phyloP scores from a whole-genome alignment of 768 basidiomycete species.

The Cystobasidium tubakii region DNA sequence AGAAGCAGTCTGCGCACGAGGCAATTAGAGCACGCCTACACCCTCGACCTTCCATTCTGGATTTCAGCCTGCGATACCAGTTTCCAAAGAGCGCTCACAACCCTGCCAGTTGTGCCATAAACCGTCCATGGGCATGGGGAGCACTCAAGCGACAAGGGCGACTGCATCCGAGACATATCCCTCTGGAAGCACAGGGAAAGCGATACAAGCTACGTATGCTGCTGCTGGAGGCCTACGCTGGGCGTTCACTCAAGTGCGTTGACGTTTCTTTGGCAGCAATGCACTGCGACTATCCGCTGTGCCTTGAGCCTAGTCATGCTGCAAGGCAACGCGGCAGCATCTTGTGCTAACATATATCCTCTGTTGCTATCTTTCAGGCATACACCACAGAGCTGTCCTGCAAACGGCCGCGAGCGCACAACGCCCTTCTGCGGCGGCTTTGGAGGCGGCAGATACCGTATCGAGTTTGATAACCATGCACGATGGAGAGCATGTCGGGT shows the following conservation, averaged over 20 bases:
- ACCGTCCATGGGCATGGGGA: background rate
- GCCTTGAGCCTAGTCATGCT: too few relatives aligned
- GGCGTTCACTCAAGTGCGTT: background rate
- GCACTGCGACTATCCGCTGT: too few relatives aligned
- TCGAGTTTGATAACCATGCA: slow-evolving; percentile 10
- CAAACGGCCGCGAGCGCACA: background rate
- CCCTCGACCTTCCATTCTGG: background rate
- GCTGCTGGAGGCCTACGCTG: background rate
- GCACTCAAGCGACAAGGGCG: background rate
- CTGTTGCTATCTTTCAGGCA: background rate
- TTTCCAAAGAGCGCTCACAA: background rate
- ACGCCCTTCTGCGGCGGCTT: slow-evolving; percentile 6
- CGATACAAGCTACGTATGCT: background rate
- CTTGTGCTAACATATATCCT: too few relatives aligned
- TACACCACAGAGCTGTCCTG: slow-evolving; percentile 2
- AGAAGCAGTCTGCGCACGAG: background rate
- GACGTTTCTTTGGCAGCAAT: too few relatives aligned
- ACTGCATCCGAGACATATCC: background rate
- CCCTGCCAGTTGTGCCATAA: background rate
- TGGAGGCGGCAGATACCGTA: background rate
- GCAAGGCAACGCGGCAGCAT: too few relatives aligned
- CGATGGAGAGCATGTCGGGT: background rate
- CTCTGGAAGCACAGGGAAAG: background rate
- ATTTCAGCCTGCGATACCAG: background rate
- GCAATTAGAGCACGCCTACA: background rate